Evolutionary conservation across 192 early-diverging fungal genomes (phyloP).

Genomic region (Chytriomyces sp.): DNA sequence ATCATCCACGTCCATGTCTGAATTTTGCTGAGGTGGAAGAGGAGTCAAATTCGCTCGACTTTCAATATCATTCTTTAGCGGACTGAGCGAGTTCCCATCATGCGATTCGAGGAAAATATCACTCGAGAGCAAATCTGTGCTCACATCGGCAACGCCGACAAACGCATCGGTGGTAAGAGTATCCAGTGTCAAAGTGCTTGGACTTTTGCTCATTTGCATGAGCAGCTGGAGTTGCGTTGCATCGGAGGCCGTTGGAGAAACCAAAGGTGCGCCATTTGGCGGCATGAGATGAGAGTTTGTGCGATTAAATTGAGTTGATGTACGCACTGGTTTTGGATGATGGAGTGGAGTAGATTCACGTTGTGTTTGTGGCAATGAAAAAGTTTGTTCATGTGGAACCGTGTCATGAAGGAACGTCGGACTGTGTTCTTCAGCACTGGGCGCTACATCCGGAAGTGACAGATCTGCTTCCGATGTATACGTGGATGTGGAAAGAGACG

Average conservation of each 20-base stretch:
- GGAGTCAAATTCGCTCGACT: too few species aligned
- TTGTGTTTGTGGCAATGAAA: too few species aligned
- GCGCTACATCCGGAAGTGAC: background rate
- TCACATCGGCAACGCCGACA: background rate
- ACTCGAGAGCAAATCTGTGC: background rate
- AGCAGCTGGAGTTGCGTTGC: background rate
- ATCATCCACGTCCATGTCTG: too few species aligned
- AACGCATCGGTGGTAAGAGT: background rate
- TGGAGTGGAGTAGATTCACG: too few species aligned
- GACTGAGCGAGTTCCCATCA: too few species aligned
- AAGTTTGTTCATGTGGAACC: too few species aligned
- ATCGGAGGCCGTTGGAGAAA: background rate
- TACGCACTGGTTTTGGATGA: background rate
- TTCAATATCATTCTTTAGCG: too few species aligned
- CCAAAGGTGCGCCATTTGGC: background rate
- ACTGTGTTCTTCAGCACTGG: background rate
- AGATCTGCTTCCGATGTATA: background rate
- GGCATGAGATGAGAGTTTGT: background rate
- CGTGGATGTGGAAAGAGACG: slow-evolving; percentile 6
- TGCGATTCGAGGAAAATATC: background rate
- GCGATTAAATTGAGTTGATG: background rate
- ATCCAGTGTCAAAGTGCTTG: background rate
- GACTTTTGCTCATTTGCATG: background rate
- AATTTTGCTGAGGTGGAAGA: too few species aligned
- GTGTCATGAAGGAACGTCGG: too few species aligned